Conservation (phyloP, 2,329 filamentous ascomycete genomes). For the Botrytis byssoidea region DNA sequence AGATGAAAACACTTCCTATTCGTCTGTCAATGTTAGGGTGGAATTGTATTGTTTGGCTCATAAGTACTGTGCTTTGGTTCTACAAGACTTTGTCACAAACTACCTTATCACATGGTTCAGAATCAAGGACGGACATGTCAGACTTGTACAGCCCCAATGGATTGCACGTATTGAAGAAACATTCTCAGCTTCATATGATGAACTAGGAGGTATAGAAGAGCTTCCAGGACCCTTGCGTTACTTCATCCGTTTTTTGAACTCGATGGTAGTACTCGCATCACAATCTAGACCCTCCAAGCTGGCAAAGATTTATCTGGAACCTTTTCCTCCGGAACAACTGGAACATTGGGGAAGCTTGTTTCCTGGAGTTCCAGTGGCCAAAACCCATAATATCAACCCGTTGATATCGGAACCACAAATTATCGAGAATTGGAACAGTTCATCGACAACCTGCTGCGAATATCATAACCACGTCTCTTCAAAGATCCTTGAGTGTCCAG, state of each 20-base stretch:
- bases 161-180: not conserved
- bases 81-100: conserved; percentile 3
- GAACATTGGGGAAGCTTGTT: not conserved
- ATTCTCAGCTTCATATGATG: not conserved
- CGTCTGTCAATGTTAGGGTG: not conserved
- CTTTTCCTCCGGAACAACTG: not conserved
- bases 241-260: not conserved
- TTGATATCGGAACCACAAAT: not conserved
- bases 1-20: not conserved
- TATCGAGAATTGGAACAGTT: not conserved
- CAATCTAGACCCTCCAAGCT: not conserved
- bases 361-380: not conserved
- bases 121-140: not conserved
- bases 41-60: conserved; percentile 3
- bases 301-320: not conserved
- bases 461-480: not conserved
- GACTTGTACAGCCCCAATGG: not conserved
- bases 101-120: conserved; percentile 1
- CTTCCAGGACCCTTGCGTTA: not conserved
- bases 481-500: not conserved
- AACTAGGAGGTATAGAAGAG: not conserved
- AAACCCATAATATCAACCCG: not conserved
- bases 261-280: not conserved
- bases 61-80: not conserved
- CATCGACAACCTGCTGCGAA: conserved; percentile 5